A percentile compares a stretch with the other conserved stretches of the same genome.
These are phyloP conservation scores for Heterobasidion irregulare DNA, from an alignment of 1,284 basidiomycete genomes.

Conservation along the genomic window DNA sequence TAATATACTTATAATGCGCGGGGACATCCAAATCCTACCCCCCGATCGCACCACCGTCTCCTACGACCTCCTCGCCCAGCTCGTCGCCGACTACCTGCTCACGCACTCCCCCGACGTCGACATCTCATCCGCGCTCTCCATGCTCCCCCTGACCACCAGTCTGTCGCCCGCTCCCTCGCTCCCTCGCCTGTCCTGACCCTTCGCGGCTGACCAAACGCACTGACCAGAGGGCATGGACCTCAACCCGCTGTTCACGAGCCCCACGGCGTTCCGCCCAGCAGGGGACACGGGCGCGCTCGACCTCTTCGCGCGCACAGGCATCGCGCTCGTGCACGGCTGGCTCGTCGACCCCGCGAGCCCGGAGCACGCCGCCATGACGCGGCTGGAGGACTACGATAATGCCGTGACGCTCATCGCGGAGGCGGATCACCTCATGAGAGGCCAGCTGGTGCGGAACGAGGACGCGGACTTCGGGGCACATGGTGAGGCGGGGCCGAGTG, in stretches of 20 bases:
- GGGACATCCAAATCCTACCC: conserved; percentile 65
- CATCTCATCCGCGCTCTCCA: conserved; percentile 71
- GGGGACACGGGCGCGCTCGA: conserved; percentile 65
- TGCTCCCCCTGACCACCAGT: conserved; percentile 81
- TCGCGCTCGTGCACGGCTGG: conserved; percentile 86
- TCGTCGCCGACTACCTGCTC: conserved; percentile 80
- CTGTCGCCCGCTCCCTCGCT: conserved; percentile 17
- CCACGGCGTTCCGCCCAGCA: conserved; percentile 59
- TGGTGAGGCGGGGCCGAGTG: neutral
- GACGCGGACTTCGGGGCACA: conserved; percentile 18
- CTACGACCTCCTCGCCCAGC: conserved; percentile 75
- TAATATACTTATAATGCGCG: conserved; percentile 78
- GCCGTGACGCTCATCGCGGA: conserved; percentile 69
- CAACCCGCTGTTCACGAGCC: conserved; percentile 72
- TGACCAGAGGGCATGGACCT: conserved; percentile 71
- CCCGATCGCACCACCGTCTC: conserved; percentile 61
- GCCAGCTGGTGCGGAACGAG: conserved; percentile 37
- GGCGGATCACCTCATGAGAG: conserved; percentile 65
- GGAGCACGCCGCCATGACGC: conserved; percentile 48
- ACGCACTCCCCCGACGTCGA: conserved; percentile 50
- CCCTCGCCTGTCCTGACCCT: neutral
- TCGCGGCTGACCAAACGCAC: neutral
- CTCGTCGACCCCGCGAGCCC: conserved; percentile 70
- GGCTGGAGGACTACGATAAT: conserved; percentile 57
- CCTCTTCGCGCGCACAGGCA: conserved; percentile 76